Evolutionary conservation across 208 protist genomes (phyloP).

Genomic region (Leishmania tropica): DNA sequence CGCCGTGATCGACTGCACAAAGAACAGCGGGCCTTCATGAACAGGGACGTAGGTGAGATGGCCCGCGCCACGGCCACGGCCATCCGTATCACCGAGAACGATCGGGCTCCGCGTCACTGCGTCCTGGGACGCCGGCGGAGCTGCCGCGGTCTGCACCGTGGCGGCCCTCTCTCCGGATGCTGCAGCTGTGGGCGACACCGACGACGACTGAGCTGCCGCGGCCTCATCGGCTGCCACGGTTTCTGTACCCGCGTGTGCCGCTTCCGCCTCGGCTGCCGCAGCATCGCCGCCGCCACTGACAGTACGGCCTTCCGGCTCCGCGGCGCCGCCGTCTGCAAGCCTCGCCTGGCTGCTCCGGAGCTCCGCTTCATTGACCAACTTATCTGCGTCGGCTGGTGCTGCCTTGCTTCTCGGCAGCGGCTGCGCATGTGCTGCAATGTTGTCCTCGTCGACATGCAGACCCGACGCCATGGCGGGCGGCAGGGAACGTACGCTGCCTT

Average conservation of each 20-base stretch:
- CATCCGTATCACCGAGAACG: background rate
- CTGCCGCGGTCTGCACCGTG: background rate
- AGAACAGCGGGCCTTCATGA: conserved; percentile 60
- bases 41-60: conserved; percentile 51
- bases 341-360: background rate
- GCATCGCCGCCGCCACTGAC: background rate
- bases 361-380: background rate
- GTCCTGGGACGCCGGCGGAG: background rate
- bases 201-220: background rate
- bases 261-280: conserved; percentile 10
- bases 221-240: background rate
- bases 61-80: conserved; percentile 8
- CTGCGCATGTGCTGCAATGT: background rate
- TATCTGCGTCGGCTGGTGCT: background rate
- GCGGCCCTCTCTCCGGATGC: background rate
- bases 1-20: conserved; percentile 76
- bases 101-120: background rate
- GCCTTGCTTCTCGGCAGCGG: background rate
- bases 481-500: too few relatives aligned
- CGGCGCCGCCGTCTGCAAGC: background rate
- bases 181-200: background rate
- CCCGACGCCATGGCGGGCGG: background rate
- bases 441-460: background rate
- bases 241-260: background rate
- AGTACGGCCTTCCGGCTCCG: background rate